Evolutionary conservation across 345 rosid genomes (phyloP).

Genomic region (Isatis tinctoria): DNA sequence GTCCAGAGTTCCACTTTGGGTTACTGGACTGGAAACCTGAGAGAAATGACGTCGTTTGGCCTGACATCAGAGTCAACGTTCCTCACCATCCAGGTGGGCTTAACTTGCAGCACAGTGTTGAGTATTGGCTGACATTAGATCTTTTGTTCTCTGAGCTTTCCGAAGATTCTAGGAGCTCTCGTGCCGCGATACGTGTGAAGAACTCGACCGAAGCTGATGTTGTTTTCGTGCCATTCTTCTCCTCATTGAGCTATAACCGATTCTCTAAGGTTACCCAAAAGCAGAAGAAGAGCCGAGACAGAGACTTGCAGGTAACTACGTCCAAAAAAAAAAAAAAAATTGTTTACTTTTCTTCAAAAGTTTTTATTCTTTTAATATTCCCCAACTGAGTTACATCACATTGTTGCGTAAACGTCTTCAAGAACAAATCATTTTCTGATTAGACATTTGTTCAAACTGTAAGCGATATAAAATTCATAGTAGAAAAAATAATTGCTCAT

Average conservation of each 20-base stretch:
- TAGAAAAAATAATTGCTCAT: no score
- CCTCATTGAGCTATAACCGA: slow-evolving; percentile 78
- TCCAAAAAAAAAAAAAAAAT: no score
- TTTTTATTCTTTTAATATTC: background rate
- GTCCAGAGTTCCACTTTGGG: slow-evolving; percentile 82
- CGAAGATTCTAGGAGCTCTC: slow-evolving; percentile 37
- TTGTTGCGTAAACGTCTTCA: no score
- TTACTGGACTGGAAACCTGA: slow-evolving; percentile 68
- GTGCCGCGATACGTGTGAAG: slow-evolving; percentile 62
- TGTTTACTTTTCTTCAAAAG: background rate
- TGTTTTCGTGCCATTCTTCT: slow-evolving; percentile 82
- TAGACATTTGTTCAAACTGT: no score
- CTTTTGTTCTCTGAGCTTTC: slow-evolving; percentile 71
- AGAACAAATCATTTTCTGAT: no score
- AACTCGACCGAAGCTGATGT: slow-evolving; percentile 87
- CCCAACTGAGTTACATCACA: no score
- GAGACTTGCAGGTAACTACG: slow-evolving; percentile 29
- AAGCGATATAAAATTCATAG: no score
- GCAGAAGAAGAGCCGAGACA: slow-evolving; percentile 58
- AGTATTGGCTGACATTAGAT: slow-evolving; percentile 91
- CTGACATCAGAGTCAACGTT: slow-evolving; percentile 50
- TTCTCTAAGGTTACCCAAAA: slow-evolving; percentile 61
- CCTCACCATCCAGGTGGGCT: slow-evolving; percentile 87
- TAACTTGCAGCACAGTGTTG: slow-evolving; percentile 93
- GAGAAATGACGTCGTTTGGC: slow-evolving; percentile 67